Evolutionary conservation across 371 early-diverging fungal species (phyloP), one percentile per base, ranked within the genome.

Genomic region (Mortierella polycephala): DNA sequence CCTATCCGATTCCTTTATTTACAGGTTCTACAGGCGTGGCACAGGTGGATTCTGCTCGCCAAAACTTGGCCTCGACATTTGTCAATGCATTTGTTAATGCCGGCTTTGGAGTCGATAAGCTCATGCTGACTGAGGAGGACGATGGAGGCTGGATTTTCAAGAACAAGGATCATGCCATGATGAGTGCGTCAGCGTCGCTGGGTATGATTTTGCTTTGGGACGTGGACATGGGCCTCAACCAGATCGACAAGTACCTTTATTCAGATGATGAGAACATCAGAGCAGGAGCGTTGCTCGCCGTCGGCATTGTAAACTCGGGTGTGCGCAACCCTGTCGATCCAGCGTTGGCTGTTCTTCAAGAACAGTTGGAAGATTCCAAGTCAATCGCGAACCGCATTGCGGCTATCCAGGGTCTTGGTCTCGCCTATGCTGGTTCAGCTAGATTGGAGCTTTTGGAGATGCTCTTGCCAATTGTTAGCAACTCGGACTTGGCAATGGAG

Each of bases 71-170:
- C 0, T 94, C 97, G 39, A 95, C 97, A 5, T 96, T 98, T 87
- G 99, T 98, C 46, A 99, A 98, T 80, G 99, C 96, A 0, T 98
- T 98, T 86, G 96, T 98, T 58, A 99, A 99, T 77, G 96, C 95
- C 46, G 99, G 96, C 10, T 99, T 97, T 81, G 93, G 96, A 56
- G 92, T 85, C 21, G 99, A 99, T 75, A 98, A 96, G 85, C 89
- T 99, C 55, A 90, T 97, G 88, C 87, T 92, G 53, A 86, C 87
- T 10, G 86, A 89, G 44, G 93, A 91, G 42, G 95, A 96, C n/a
- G 86, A 86, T 11, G 85, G 85, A 39, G 83, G 85, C 49, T 98
- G 98, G 97, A 94, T 98, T 61, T 96, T 94, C 87, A 98, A 98
- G 86, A 97, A 97, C 85, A 97, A 97, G 85, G 98, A 98, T 52